Base-by-base conservation (phyloP, 148 eudicot species). In the Heliamphora exappendiculata region DNA sequence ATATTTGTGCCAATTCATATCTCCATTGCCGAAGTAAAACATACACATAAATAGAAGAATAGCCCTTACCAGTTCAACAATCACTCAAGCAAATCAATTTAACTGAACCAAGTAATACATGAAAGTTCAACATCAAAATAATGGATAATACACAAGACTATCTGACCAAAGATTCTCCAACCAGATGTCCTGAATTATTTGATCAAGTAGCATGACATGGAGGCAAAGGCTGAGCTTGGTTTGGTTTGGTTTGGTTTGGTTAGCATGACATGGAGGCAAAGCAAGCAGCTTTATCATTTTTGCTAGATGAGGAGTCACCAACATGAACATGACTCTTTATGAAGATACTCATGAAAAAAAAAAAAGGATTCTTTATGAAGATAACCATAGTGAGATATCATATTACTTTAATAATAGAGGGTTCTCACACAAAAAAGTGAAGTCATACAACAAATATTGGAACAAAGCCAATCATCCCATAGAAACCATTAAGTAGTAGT, bases 31-130 rank as follows among this genome's bases (percentile, higher is more conserved):
- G 29, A n/a, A 16, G 47, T 24, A 31, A 7, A 59, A 7, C 16
- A 72, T 31, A n/a, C 22, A 71, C 1, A 34, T 17, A 28, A 28
- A 57, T n/a, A 37, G 22, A 60, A 68, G 34, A 57, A 68, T 33
- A 53, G 41, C n/a, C 20, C 33, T 36, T 20, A 58, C 68, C 66
- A 42, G 58, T 14, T 62, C 54, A 77, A 77, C 36, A 33, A 77
- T 57, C 44, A 70, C 29, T 47, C 51, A 55, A 13, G 11, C 69
- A 42, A 62, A 8, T 62, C 9, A 29, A 19, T 39, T n/a, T 45
- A 37, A 33, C 47, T 45, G 33, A 34, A 45, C 17, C 58, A 7
- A 36, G 55, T 28, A 53, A 64, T 24, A 50, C 17, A 26, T 11
- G 31, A 22, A 36, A 55, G 64, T 36, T 33, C 49, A 36, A 57